A percentile compares a stretch with the other conserved stretches of the same genome.
These are phyloP conservation scores for Rhodotorula babjevae DNA, from an alignment of 768 basidiomycete species.

Conservation along the genomic window DNA sequence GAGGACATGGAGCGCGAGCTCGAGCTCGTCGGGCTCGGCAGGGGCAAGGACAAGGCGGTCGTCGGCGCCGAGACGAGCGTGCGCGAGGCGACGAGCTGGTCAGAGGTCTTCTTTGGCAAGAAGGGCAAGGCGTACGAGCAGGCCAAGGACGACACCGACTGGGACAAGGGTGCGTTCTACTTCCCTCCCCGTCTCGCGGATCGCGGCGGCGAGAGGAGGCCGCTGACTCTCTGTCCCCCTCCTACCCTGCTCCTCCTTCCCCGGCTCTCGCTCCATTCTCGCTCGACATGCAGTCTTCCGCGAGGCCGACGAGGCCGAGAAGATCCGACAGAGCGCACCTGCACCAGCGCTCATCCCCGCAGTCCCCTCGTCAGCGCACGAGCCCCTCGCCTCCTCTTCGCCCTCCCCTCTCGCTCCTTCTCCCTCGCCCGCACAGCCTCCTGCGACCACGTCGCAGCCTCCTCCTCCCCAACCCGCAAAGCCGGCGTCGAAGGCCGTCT, in stretches of 20 bases:
- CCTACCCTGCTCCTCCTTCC: not conserved
- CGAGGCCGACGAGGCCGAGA: constrained; percentile 31
- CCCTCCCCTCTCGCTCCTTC: not conserved
- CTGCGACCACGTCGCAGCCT: too few species aligned
- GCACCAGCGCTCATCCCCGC: not conserved
- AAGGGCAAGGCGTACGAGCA: constrained; percentile 38
- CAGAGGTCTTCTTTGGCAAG: constrained; percentile 47
- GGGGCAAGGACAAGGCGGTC: constrained; percentile 22
- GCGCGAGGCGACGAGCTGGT: constrained; percentile 40
- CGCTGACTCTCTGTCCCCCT: too few species aligned
- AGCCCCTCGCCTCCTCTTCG: not conserved
- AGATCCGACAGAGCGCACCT: not conserved
- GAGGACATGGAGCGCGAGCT: constrained; percentile 45
- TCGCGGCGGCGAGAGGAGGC: too few species aligned
- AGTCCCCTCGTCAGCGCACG: not conserved
- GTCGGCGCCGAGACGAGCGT: constrained; percentile 12
- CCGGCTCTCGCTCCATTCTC: too few species aligned
- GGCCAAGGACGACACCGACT: constrained; percentile 33
- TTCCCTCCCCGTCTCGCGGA: not conserved
- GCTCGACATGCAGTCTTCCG: constrained; percentile 17
- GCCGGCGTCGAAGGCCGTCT: too few species aligned
- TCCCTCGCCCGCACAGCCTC: too few species aligned
- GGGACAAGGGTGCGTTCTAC: constrained; percentile 26
- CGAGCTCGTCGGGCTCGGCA: constrained; percentile 47
- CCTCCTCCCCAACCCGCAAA: too few species aligned